These are phyloP conservation scores for Trypanosoma melophagium DNA, from an alignment of 208 protist genomes.

Conservation along the genomic window DNA sequence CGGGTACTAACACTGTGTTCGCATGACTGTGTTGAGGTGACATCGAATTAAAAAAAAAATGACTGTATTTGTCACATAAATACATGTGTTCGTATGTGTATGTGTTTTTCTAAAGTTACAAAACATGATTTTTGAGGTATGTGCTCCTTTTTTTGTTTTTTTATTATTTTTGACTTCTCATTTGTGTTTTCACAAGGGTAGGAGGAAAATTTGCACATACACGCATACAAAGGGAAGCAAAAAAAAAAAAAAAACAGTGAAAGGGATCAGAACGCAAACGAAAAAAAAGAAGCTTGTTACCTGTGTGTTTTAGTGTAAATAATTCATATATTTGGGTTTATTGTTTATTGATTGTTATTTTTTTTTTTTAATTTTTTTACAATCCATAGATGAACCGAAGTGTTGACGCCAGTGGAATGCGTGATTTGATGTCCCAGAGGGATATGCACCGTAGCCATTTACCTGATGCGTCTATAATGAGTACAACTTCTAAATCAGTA, in stretches of 20 bases:
- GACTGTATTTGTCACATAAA: no score
- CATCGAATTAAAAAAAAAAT: no score
- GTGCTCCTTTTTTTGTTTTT: no score
- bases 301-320: background rate
- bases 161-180: no score
- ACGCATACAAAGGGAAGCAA: background rate
- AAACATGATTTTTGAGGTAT: no score
- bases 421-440: constrained; percentile 5
- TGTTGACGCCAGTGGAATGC: constrained; percentile 12
- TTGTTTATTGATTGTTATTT: no score
- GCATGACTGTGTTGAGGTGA: no score
- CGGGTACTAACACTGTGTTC: no score
- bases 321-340: background rate
- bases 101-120: no score
- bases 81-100: no score
- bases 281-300: background rate
- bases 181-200: no score
- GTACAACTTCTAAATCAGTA: constrained; percentile 1
- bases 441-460: constrained; percentile 18
- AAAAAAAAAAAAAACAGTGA: background rate
- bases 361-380: background rate
- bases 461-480: constrained; percentile 18
- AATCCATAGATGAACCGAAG: constrained; percentile 19
- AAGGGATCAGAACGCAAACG: background rate
- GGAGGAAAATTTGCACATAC: background rate